Conservation (phyloP, 139 green algal species). For the Deuterostichococcus epilithicus region DNA sequence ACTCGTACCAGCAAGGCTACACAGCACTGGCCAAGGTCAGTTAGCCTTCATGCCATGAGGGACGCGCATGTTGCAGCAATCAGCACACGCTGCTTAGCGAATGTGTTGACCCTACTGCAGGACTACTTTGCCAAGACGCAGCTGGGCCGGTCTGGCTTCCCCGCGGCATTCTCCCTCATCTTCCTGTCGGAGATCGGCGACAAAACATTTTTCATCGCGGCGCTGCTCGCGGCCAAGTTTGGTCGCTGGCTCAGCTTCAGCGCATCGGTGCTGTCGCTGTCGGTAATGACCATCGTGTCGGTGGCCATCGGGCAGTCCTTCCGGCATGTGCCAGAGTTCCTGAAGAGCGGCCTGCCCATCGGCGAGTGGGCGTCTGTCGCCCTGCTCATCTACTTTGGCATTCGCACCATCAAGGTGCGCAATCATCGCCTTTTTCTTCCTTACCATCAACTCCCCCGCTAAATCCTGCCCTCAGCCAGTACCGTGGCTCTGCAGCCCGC, state of each 20-base stretch:
- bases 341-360: conserved; percentile 73
- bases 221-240: conserved; percentile 85
- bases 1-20: conserved; percentile 6
- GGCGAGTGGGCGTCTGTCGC: conserved; percentile 79
- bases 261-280: conserved; percentile 58
- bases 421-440: too few relatives aligned
- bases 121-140: conserved; percentile 37
- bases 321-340: conserved; percentile 64
- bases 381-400: conserved; percentile 91
- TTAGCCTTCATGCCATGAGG: neutral
- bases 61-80: neutral
- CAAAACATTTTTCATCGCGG: conserved; percentile 99
- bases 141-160: conserved; percentile 79
- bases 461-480: too few relatives aligned
- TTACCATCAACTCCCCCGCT: too few relatives aligned
- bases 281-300: conserved; percentile 89
- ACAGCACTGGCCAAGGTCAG: neutral
- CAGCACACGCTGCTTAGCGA: neutral
- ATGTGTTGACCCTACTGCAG: conserved; percentile 6
- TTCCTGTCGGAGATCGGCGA: conserved; percentile 96
- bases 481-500: too few relatives aligned
- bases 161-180: conserved; percentile 93
- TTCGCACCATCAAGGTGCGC: conserved; percentile 63
- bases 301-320: conserved; percentile 87
- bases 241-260: conserved; percentile 60